Evolutionary conservation across 306 rosid species (phyloP).

Genomic region (Dalbergia cochinchinensis): DNA sequence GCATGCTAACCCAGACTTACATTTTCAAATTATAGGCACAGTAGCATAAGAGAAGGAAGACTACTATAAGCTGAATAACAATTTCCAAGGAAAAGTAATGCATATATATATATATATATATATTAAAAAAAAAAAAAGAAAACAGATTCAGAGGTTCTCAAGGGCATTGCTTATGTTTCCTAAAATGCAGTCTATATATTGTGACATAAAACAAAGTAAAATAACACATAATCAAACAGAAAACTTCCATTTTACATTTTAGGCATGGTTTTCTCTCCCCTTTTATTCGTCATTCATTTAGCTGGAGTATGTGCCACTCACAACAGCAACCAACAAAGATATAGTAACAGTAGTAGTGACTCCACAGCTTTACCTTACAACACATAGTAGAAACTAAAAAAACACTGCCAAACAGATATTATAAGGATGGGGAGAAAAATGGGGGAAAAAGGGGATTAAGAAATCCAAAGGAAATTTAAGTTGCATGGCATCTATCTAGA

Average conservation of each 20-base stretch:
- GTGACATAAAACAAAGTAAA: neutral
- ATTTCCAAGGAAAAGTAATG: neutral
- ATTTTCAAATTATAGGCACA: neutral
- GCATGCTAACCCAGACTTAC: neutral
- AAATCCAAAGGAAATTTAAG: constrained; percentile 15
- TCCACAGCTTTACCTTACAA: neutral
- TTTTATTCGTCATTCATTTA: neutral
- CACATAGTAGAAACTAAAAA: neutral
- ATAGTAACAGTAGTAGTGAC: constrained; percentile 11
- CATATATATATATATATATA: too few relatives aligned
- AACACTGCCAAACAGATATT: neutral
- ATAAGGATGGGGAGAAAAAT: neutral
- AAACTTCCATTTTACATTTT: neutral
- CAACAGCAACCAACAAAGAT: constrained; percentile 3
- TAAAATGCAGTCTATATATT: neutral
- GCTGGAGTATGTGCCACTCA: neutral
- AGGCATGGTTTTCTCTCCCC: constrained; percentile 17
- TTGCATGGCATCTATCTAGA: constrained; percentile 13
- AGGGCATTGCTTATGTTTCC: constrained; percentile 13
- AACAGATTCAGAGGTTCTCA: constrained; percentile 16
- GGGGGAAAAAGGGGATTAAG: neutral
- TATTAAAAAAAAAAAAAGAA: neutral
- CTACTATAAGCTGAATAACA: neutral
- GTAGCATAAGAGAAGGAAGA: neutral
- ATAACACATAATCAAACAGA: neutral